Evolutionary conservation across 495 filamentous ascomycete species (phyloP).

Genomic region (Aspergillus olivimuriae): DNA sequence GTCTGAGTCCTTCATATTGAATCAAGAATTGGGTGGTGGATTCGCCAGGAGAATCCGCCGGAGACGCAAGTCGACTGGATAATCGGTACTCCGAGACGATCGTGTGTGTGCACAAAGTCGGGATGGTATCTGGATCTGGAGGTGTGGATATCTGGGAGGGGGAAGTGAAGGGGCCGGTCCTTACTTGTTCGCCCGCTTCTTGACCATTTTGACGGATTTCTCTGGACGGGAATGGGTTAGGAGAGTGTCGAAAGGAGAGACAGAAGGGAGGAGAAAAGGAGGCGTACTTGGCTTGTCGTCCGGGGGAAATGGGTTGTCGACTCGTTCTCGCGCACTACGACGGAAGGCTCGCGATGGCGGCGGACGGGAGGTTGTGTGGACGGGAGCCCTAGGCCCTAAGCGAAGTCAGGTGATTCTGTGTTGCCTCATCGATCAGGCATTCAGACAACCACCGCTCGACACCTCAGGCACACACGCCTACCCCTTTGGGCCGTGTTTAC

Average conservation of each 20-base stretch:
- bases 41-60: too few species aligned
- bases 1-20: too few species aligned
- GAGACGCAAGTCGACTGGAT: too few species aligned
- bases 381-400: background rate
- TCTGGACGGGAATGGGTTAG: conserved; percentile 29
- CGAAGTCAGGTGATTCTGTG: background rate
- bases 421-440: conserved; percentile 8
- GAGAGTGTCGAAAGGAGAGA: conserved; percentile 7
- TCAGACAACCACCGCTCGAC: conserved; percentile 9
- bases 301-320: conserved; percentile 11
- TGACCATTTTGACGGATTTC: conserved; percentile 89
- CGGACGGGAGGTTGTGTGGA: background rate
- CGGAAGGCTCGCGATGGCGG: background rate
- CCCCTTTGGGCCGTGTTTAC: background rate
- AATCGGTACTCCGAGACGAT: too few species aligned
- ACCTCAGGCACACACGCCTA: background rate
- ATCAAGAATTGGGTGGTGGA: too few species aligned
- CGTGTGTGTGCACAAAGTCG: too few species aligned
- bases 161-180: conserved; percentile 23
- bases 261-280: conserved; percentile 13
- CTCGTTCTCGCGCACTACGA: background rate
- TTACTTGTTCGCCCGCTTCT: conserved; percentile 99
- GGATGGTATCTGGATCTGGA: too few species aligned
- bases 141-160: conserved; percentile 21
- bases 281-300: conserved; percentile 43